Percentiles rank a stretch among this genome's conserved stretches.
Evolutionary conservation across 2,329 filamentous ascomycete species (phyloP).

Genomic region (Aspergillus vadensis): DNA sequence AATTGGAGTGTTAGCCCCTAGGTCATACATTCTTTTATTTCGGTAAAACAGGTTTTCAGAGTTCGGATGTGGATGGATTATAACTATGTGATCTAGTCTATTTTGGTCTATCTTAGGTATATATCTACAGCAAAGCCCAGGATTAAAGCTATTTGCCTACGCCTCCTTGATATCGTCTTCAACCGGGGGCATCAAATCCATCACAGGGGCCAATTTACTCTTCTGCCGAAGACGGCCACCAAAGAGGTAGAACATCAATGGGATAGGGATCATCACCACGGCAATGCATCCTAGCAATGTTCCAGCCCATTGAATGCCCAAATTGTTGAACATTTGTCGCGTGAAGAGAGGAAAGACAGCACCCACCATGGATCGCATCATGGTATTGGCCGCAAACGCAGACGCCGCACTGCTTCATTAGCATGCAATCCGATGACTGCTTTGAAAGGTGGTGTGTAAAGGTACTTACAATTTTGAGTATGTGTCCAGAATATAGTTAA

Average conservation of each 20-base stretch:
- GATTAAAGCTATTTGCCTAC: not conserved
- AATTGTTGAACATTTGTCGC: conserved; percentile 26
- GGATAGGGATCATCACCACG: conserved; percentile 27
- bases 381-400: conserved; percentile 26
- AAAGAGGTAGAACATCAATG: conserved; percentile 22
- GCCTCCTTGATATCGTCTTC: conserved; percentile 1
- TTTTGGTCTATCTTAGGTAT: too few relatives aligned
- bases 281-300: conserved; percentile 25
- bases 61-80: too few relatives aligned
- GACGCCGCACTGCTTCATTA: conserved; percentile 20
- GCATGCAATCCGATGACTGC: too few relatives aligned
- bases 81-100: too few relatives aligned
- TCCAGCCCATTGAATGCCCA: conserved; percentile 25
- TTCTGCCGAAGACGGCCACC: conserved; percentile 18
- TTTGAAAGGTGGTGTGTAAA: too few relatives aligned
- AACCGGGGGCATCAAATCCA: not conserved
- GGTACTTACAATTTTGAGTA: conserved; percentile 25
- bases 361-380: conserved; percentile 27
- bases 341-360: conserved; percentile 26
- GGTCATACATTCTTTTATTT: too few relatives aligned
- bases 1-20: too few relatives aligned
- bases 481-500: conserved; percentile 26
- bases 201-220: conserved; percentile 21
- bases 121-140: too few relatives aligned
- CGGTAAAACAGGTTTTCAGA: too few relatives aligned